Percentiles rank a stretch among this genome's conserved stretches.
These are phyloP conservation scores for Aspergillus egyptiacus DNA, from an alignment of 495 filamentous ascomycete species.

Conservation along the genomic window DNA sequence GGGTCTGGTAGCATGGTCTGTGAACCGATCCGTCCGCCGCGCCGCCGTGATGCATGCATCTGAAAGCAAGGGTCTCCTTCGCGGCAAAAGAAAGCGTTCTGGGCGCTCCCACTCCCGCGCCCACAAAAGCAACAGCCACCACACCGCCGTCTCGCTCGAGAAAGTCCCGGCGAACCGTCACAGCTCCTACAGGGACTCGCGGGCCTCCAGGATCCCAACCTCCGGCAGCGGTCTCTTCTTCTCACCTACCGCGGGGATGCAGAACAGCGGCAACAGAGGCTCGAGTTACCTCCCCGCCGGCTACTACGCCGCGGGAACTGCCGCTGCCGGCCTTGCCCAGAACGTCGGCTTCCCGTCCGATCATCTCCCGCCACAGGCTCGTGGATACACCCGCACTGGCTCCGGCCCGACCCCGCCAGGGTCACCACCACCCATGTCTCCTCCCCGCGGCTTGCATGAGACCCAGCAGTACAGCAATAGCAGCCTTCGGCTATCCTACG, in stretches of 20 bases:
- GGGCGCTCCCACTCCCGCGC: conserved; percentile 8
- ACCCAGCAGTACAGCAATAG: conserved; percentile 20
- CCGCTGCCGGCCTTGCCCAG: conserved; percentile 40
- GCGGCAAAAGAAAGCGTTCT: conserved; percentile 50
- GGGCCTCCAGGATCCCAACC: conserved; percentile 41
- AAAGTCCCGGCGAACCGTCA: conserved; percentile 40
- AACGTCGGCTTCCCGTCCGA: conserved; percentile 13
- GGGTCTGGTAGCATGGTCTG: conserved; percentile 79
- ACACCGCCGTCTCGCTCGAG: conserved; percentile 54
- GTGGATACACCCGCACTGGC: conserved; percentile 35
- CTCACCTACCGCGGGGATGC: conserved; percentile 73
- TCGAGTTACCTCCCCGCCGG: conserved; percentile 81
- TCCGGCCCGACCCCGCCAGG: conserved; percentile 57
- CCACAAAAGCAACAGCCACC: conserved; percentile 22
- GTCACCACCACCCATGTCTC: conserved; percentile 63
- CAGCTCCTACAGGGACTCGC: conserved; percentile 36
- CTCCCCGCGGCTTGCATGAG: conserved; percentile 32
- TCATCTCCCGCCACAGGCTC: conserved; percentile 21
- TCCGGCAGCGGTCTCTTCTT: conserved; percentile 73
- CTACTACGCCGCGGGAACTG: conserved; percentile 72
- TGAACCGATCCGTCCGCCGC: conserved; percentile 79
- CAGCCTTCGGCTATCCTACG: conserved; percentile 29
- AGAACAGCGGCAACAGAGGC: conserved; percentile 45
- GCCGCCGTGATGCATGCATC: conserved; percentile 67
- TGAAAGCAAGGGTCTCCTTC: conserved; percentile 57